phyloP scores from a whole-genome alignment of 1,284 basidiomycete species.

The Wolfiporia cocos region DNA sequence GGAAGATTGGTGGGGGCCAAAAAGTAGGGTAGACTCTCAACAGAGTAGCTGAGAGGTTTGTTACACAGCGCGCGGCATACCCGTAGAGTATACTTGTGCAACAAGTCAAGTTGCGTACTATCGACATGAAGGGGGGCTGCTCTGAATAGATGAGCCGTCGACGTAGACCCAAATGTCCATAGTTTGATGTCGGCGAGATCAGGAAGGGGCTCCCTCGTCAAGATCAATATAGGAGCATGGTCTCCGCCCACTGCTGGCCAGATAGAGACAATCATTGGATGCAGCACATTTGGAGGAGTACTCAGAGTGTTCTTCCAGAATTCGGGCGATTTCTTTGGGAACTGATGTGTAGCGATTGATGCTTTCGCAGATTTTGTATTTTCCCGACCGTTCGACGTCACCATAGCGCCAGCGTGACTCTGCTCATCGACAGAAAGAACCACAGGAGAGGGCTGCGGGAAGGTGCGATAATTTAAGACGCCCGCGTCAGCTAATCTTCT shows the following conservation, averaged over 20 bases:
- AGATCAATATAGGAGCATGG: slow-evolving; percentile 53
- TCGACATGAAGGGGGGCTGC: slow-evolving; percentile 45
- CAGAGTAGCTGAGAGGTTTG: slow-evolving; percentile 51
- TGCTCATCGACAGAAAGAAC: too few species aligned
- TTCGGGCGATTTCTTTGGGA: slow-evolving; percentile 48
- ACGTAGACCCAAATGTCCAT: slow-evolving; percentile 45
- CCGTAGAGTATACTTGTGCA: slow-evolving; percentile 59
- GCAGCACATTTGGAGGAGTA: slow-evolving; percentile 31
- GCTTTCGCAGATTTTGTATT: slow-evolving; percentile 9
- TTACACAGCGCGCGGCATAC: slow-evolving; percentile 57
- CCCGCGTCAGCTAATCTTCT: slow-evolving; percentile 38
- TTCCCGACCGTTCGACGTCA: slow-evolving; percentile 2
- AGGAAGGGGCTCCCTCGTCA: slow-evolving; percentile 63
- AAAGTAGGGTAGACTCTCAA: slow-evolving; percentile 54
- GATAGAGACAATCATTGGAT: slow-evolving; percentile 48
- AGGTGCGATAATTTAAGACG: slow-evolving; percentile 43
- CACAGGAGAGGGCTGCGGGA: slow-evolving; percentile 38
- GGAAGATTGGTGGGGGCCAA: too few species aligned
- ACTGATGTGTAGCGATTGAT: slow-evolving; percentile 26
- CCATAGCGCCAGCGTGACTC: too few species aligned
- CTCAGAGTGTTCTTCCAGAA: slow-evolving; percentile 52
- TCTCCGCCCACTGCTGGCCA: slow-evolving; percentile 26
- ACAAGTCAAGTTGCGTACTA: slow-evolving; percentile 36
- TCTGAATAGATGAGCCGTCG: slow-evolving; percentile 36
- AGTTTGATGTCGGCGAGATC: slow-evolving; percentile 46